These are phyloP conservation scores for Edaphochlamys debaryana DNA, from an alignment of 139 green algal species.

Conservation along the genomic window DNA sequence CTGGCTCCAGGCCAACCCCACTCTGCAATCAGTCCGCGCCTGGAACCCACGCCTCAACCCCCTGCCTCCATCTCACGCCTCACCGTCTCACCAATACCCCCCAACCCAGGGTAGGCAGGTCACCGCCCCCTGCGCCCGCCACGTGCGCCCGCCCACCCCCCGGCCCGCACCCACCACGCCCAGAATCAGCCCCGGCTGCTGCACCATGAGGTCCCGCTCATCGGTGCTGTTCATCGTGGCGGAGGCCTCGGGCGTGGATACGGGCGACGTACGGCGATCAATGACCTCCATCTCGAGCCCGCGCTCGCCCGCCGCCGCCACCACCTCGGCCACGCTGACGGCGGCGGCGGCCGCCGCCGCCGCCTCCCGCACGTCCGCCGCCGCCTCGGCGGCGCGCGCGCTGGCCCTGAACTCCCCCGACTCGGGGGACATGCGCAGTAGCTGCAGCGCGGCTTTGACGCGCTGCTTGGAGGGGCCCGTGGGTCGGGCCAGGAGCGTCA, in stretches of 20 bases:
- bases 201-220: neutral
- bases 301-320: neutral
- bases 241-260: no score
- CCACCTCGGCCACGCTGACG: neutral
- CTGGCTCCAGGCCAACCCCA: no score
- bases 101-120: no score
- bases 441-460: conserved; percentile 2
- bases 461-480: conserved; percentile 1
- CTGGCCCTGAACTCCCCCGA: neutral
- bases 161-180: conserved; percentile 16
- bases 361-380: neutral
- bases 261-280: neutral
- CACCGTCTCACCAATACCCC: no score
- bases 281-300: conserved; percentile 12
- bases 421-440: conserved; percentile 12
- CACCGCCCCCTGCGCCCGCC: no score
- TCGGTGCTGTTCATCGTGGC: neutral
- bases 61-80: no score
- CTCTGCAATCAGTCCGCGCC: no score
- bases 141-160: no score
- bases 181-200: conserved; percentile 16
- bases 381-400: neutral
- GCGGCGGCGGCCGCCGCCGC: neutral
- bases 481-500: conserved; percentile 28
- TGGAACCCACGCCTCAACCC: no score